Conservation (phyloP, 1,284 basidiomycete genomes). For the Boletus albobrunnescens region DNA sequence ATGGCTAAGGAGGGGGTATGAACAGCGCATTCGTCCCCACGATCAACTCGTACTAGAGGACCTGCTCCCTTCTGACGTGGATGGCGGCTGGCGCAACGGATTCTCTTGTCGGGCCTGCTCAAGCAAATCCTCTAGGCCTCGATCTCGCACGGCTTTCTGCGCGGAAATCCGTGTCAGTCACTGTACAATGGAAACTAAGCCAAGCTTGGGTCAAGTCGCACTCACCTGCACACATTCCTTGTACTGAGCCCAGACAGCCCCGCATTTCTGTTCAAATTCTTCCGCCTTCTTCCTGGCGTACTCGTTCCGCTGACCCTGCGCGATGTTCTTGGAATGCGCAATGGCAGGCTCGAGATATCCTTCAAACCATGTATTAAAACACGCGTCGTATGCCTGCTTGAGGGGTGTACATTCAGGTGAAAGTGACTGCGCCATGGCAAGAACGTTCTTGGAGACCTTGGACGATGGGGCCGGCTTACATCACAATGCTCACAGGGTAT, state of each 20-base stretch:
- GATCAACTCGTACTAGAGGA: slow-evolving; percentile 15
- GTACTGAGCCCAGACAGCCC: slow-evolving; percentile 76
- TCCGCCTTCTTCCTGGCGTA: slow-evolving; percentile 59
- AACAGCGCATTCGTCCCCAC: not conserved
- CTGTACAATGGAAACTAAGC: not conserved
- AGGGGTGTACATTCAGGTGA: slow-evolving; percentile 82
- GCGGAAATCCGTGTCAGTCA: slow-evolving; percentile 4
- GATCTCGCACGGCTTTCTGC: slow-evolving; percentile 79
- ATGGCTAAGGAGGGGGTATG: too few species aligned
- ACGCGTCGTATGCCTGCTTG: slow-evolving; percentile 86
- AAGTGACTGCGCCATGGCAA: slow-evolving; percentile 65
- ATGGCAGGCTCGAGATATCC: slow-evolving; percentile 84
- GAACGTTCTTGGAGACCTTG: too few species aligned
- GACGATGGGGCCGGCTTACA: slow-evolving; percentile 21
- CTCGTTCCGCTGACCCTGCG: slow-evolving; percentile 38
- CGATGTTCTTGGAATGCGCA: slow-evolving; percentile 40
- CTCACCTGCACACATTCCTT: slow-evolving; percentile 73
- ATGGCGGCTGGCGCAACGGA: slow-evolving; percentile 56
- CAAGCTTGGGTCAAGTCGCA: not conserved
- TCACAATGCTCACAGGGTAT: slow-evolving; percentile 12
- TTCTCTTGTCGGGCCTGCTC: slow-evolving; percentile 80
- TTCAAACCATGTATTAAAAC: slow-evolving; percentile 97
- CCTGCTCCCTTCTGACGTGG: slow-evolving; percentile 10
- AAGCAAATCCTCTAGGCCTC: slow-evolving; percentile 72
- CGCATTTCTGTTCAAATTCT: slow-evolving; percentile 81